These are phyloP conservation scores for Leishmania tropica DNA, from an alignment of 208 protist species.

Conservation along the genomic window DNA sequence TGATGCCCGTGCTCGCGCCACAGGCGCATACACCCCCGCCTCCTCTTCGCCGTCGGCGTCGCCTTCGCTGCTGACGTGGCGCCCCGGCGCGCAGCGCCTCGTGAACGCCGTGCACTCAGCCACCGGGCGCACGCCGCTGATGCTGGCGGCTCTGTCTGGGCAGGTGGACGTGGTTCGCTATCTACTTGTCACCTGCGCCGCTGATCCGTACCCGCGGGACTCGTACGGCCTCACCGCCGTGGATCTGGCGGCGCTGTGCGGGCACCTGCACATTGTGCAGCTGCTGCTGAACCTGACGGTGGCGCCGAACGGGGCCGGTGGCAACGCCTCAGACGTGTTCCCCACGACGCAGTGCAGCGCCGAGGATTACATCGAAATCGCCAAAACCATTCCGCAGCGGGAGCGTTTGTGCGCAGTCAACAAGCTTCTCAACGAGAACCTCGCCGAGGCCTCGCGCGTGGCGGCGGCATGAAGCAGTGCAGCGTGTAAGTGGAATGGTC, in stretches of 20 bases:
- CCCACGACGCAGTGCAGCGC: slow-evolving; percentile 49
- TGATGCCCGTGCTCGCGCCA: neutral
- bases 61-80: slow-evolving; percentile 32
- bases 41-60: neutral
- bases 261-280: slow-evolving; percentile 54
- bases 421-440: slow-evolving; percentile 42
- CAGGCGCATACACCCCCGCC: neutral
- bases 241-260: slow-evolving; percentile 76
- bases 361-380: slow-evolving; percentile 73
- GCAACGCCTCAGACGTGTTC: slow-evolving; percentile 39
- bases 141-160: slow-evolving; percentile 80
- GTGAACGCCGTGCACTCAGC: slow-evolving; percentile 63
- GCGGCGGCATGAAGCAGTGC: slow-evolving; percentile 22
- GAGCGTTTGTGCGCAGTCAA: slow-evolving; percentile 60
- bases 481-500: neutral
- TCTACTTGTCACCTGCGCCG: slow-evolving; percentile 59
- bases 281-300: slow-evolving; percentile 33
- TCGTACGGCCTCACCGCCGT: slow-evolving; percentile 53
- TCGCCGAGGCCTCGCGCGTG: slow-evolving; percentile 56
- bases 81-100: slow-evolving; percentile 55
- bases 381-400: slow-evolving; percentile 62
- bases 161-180: slow-evolving; percentile 50
- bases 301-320: slow-evolving; percentile 27
- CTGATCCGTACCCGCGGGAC: slow-evolving; percentile 50
- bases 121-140: slow-evolving; percentile 77